Base-by-base conservation (phyloP, 2,329 filamentous ascomycete genomes). In the Stagonosporopsis rhizophila region DNA sequence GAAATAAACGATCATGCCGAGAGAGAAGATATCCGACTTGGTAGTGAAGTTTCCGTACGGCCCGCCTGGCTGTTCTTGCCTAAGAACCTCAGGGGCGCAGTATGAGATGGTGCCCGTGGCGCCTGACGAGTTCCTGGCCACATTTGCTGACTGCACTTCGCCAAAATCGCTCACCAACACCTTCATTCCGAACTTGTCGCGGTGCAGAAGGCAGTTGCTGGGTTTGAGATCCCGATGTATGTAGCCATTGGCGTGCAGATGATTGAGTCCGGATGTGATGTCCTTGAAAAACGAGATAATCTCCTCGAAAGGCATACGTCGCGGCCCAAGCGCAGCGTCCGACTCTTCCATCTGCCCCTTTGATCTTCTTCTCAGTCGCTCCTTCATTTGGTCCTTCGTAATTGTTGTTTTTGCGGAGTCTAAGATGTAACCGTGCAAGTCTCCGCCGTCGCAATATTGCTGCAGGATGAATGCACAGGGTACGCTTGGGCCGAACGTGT, bases 1-100 rank as follows among this genome's bases (percentile, higher is more conserved):
- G 71, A 99, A 99, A 75, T 98, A 96, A 3, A 99, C 83, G 52
- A 98, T 98, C 94, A 99, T 97, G 44, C 95, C 95, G 0, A 99
- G 81, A 1, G 93, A 97, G 76, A 99, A 99, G n/a, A 99, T 90
- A 70, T 99, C 95, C 0, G 93, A 97, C 72, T 98, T 99, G 23
- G 91, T 93, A 0, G 92, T 96, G 69, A 99, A 99, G 71, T 98
- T 96, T 7, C 90, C 92, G 66, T 91, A 94, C 0, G 84, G 84
- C 0, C 94, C 94, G 25, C 81, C 82, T 0, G 84, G 77, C 39
- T 73, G 76, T 32, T 83, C 88, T 63, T 85, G 84, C 46, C 85
- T 87, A 27, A 99, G 80, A 0, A 99, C 96, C 75, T 99, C 95
- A 0, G 95, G 95, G 0, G 95, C 95, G 75, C 95, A 99, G 75